Conservation (phyloP, 1,284 basidiomycete species). For the Sanguinoderma infundibulare region DNA sequence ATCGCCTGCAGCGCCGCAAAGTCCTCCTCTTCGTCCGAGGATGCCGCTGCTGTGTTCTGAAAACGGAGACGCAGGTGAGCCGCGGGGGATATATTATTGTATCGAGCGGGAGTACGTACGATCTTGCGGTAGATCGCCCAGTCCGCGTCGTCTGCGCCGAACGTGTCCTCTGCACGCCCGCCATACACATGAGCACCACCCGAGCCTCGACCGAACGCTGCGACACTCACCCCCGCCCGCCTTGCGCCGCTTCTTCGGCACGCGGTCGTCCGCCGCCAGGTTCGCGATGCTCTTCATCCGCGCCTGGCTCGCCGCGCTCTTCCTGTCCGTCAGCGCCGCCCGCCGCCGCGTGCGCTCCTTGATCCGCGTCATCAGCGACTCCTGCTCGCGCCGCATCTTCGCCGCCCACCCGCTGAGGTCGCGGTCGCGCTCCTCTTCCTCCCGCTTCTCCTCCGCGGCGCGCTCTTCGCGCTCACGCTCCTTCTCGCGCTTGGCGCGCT, state of each 20-base stretch:
- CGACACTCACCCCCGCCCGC: constrained; percentile 67
- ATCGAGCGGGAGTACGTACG: constrained; percentile 43
- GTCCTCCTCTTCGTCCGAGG: constrained; percentile 96
- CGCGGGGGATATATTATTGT: neutral
- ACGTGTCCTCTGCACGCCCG: constrained; percentile 78
- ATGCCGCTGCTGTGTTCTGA: constrained; percentile 85
- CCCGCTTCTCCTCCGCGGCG: constrained; percentile 73
- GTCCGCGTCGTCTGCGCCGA: constrained; percentile 94
- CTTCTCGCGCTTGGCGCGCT: constrained; percentile 87
- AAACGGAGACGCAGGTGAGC: neutral
- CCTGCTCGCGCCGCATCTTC: constrained; percentile 76
- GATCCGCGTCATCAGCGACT: constrained; percentile 82
- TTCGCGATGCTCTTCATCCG: constrained; percentile 97
- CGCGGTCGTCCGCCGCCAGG: constrained; percentile 84
- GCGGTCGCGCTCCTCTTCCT: constrained; percentile 73
- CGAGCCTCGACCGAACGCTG: constrained; percentile 4
- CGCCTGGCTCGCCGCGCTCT: constrained; percentile 94
- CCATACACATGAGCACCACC: neutral
- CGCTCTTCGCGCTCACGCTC: constrained; percentile 81
- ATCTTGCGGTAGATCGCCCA: constrained; percentile 99
- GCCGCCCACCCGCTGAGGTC: constrained; percentile 78
- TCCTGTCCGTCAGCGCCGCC: constrained; percentile 86
- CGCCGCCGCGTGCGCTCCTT: constrained; percentile 84
- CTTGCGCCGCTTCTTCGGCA: constrained; percentile 82
- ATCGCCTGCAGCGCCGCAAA: constrained; percentile 71